Evolutionary conservation across 208 protist species (phyloP).

Genomic region (Phytomonas francai): DNA sequence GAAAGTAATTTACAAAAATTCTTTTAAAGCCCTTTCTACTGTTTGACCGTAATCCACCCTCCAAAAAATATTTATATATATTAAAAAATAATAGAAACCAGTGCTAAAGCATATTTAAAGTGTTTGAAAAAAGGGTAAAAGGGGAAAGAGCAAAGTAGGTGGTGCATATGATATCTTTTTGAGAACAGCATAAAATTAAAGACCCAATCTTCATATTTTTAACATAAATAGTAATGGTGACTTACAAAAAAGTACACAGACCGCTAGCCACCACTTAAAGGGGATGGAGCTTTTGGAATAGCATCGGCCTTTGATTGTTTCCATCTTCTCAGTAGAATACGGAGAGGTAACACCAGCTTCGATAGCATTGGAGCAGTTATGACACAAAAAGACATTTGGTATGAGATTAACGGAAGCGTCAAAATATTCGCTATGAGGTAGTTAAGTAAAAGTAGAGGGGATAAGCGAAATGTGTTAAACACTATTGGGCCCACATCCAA

Average conservation of each 20-base stretch:
- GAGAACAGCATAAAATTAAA: not conserved
- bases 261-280: not conserved
- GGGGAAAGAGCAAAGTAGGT: not conserved
- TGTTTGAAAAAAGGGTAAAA: not conserved
- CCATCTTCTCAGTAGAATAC: not conserved
- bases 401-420: constrained; percentile 39
- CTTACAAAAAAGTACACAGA: not conserved
- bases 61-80: constrained; percentile 7
- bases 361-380: constrained; percentile 25
- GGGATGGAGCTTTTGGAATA: constrained; percentile 22
- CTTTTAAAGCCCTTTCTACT: not conserved
- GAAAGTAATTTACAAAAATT: constrained; percentile 4
- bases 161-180: not conserved
- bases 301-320: constrained; percentile 2
- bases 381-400: constrained; percentile 41
- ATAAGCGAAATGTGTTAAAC: constrained; percentile 31
- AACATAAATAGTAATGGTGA: not conserved
- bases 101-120: not conserved
- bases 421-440: constrained; percentile 53
- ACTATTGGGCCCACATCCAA: constrained; percentile 37
- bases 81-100: not conserved
- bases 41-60: not conserved
- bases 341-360: not conserved
- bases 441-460: constrained; percentile 52
- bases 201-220: not conserved